Percentiles rank a stretch among this genome's conserved stretches.
Conservation (phyloP, 139 green algal species). For the Nannochloris sp. region DNA sequence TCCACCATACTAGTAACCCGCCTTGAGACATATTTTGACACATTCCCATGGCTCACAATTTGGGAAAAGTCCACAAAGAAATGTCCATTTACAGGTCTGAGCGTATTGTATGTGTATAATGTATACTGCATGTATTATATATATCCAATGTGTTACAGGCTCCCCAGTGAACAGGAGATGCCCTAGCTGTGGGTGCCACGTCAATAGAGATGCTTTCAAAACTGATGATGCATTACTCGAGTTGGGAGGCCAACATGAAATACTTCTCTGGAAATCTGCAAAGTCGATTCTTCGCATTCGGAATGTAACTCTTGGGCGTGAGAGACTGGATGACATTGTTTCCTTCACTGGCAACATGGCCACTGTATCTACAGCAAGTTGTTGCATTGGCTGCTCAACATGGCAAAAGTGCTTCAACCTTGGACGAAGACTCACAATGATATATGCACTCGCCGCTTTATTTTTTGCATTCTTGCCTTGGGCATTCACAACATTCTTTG, state of each 20-base stretch:
- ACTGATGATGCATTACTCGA: slow-evolving; percentile 6
- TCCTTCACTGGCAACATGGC: slow-evolving; percentile 29
- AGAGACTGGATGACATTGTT: slow-evolving; percentile 17
- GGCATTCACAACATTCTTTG: slow-evolving; percentile 19
- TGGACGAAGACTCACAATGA: slow-evolving; percentile 17
- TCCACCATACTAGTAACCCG: slow-evolving; percentile 9
- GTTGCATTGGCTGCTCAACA: slow-evolving; percentile 27
- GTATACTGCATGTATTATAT: background rate
- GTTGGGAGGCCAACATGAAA: slow-evolving; percentile 11
- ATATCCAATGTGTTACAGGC: slow-evolving; percentile 11
- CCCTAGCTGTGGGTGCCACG: slow-evolving; percentile 13
- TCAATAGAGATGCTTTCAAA: slow-evolving; percentile 25
- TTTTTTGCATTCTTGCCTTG: slow-evolving; percentile 24
- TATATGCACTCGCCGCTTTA: slow-evolving; percentile 9
- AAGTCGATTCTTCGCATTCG: background rate
- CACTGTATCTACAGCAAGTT: slow-evolving; percentile 4
- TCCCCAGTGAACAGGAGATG: slow-evolving; percentile 16
- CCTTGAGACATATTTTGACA: slow-evolving; percentile 19
- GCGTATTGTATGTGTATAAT: too few species aligned
- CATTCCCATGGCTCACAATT: slow-evolving; percentile 16
- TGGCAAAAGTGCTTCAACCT: slow-evolving; percentile 38
- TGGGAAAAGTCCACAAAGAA: background rate
- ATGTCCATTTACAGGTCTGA: slow-evolving; percentile 32
- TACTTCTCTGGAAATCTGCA: slow-evolving; percentile 30
- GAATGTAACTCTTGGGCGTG: background rate